Conservation (phyloP, 78 protist species). For the Protostelium mycophagum region DNA sequence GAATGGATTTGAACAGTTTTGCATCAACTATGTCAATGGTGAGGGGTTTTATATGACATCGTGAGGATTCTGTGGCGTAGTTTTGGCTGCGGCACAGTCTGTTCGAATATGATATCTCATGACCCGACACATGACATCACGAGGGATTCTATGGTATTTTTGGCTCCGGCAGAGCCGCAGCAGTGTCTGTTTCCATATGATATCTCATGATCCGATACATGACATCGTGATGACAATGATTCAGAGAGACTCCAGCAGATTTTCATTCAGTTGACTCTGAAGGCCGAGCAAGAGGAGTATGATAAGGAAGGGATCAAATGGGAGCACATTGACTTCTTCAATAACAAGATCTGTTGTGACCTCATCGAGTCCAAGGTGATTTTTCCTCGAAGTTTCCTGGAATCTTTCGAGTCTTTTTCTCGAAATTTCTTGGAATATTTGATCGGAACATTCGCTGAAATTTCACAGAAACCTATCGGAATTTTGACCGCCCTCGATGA, state of each 20-base stretch:
- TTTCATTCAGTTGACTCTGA: conserved; percentile 87
- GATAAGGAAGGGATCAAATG: conserved; percentile 74
- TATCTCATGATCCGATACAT: too few species aligned
- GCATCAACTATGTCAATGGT: conserved; percentile 92
- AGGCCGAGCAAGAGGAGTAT: conserved; percentile 92
- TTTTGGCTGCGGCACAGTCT: too few species aligned
- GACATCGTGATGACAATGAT: conserved; percentile 15
- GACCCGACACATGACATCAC: too few species aligned
- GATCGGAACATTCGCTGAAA: not conserved
- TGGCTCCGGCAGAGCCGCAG: too few species aligned
- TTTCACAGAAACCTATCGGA: conserved; percentile 67
- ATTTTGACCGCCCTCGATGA: conserved; percentile 75
- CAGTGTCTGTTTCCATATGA: too few species aligned
- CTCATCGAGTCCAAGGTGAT: conserved; percentile 68
- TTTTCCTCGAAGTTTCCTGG: not conserved
- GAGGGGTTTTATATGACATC: conserved; percentile 60
- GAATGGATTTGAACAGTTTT: conserved; percentile 92
- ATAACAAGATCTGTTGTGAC: conserved; percentile 78
- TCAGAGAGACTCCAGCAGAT: conserved; percentile 90
- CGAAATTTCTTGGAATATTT: not conserved
- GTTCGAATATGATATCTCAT: too few species aligned
- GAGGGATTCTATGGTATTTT: too few species aligned
- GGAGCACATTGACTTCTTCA: conserved; percentile 82
- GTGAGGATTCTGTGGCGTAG: too few species aligned
- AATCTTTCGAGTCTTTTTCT: not conserved